Conservation (phyloP, 2,329 filamentous ascomycete genomes). For the Chalara sp. region DNA sequence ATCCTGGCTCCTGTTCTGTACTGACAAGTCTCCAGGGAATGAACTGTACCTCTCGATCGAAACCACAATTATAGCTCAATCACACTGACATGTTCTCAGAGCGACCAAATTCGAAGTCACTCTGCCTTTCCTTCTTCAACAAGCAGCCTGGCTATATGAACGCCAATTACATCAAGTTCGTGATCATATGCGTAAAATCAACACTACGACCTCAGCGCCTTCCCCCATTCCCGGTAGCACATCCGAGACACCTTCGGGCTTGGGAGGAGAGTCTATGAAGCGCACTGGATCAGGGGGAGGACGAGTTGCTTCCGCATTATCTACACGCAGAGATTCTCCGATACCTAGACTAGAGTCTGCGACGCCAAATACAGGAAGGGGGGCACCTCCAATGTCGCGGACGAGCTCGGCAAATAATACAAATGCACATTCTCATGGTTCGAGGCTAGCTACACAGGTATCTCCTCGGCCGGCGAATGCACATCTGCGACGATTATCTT, state of each 20-base stretch:
- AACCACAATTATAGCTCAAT: too few species aligned
- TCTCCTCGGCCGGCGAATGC: slow-evolving; percentile 23
- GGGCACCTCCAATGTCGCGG: slow-evolving; percentile 25
- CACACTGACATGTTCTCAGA: slow-evolving; percentile 31
- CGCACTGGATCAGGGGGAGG: slow-evolving; percentile 42
- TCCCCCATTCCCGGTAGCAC: slow-evolving; percentile 49
- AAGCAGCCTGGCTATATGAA: slow-evolving; percentile 91
- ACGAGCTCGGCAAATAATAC: slow-evolving; percentile 25
- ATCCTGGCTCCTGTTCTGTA: not conserved
- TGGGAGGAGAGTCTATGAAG: slow-evolving; percentile 40
- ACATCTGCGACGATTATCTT: not conserved
- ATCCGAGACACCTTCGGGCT: slow-evolving; percentile 27
- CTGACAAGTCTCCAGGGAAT: slow-evolving; percentile 51
- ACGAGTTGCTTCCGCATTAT: slow-evolving; percentile 22
- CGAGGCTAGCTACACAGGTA: slow-evolving; percentile 12
- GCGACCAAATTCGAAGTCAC: slow-evolving; percentile 76
- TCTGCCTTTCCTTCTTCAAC: slow-evolving; percentile 81
- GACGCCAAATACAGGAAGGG: not conserved
- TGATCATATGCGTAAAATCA: slow-evolving; percentile 78
- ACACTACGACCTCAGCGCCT: slow-evolving; percentile 48
- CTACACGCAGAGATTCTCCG: slow-evolving; percentile 22
- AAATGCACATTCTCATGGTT: slow-evolving; percentile 14
- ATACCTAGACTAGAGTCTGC: slow-evolving; percentile 14
- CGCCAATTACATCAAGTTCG: slow-evolving; percentile 83
- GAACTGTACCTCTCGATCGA: slow-evolving; percentile 52